Percentiles rank a stretch among this genome's conserved stretches.
phyloP scores from a whole-genome alignment of 108 stramenopile species.

The Craspedostauros australis region DNA sequence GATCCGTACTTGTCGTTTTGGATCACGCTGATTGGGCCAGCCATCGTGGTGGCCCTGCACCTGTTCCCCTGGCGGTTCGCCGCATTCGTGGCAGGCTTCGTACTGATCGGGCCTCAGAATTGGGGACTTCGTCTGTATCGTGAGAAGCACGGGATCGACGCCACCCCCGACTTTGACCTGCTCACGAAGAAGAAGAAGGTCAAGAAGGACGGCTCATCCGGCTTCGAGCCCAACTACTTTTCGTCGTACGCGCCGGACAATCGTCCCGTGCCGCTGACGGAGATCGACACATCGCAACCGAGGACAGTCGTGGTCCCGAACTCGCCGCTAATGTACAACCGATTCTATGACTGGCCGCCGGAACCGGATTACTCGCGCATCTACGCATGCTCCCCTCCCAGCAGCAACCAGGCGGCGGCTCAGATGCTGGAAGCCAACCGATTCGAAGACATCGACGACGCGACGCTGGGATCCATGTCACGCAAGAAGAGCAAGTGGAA shows the following conservation, averaged over 20 bases:
- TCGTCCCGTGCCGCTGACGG: not conserved
- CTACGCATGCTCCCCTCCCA: not conserved
- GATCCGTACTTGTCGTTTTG: conserved; percentile 47
- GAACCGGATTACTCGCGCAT: conserved; percentile 29
- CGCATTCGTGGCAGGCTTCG: conserved; percentile 28
- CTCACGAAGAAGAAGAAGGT: too few species aligned
- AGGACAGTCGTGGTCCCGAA: conserved; percentile 42
- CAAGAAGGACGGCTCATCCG: not conserved
- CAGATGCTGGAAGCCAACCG: conserved; percentile 2
- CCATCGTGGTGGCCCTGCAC: conserved; percentile 21
- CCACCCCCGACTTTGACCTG: not conserved
- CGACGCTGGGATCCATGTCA: too few species aligned
- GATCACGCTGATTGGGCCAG: conserved; percentile 24
- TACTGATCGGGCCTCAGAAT: conserved; percentile 39
- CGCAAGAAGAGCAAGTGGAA: too few species aligned
- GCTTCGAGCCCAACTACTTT: not conserved
- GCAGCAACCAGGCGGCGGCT: not conserved
- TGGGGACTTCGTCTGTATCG: conserved; percentile 2
- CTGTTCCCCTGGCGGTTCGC: conserved; percentile 48
- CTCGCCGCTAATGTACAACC: conserved; percentile 31
- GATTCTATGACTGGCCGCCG: conserved; percentile 62
- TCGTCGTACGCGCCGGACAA: conserved; percentile 9
- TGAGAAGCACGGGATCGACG: not conserved
- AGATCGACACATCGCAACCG: not conserved
- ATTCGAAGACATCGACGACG: too few species aligned